Conservation (phyloP, 2,329 filamentous ascomycete genomes). For the Paradendryphiella salina region DNA sequence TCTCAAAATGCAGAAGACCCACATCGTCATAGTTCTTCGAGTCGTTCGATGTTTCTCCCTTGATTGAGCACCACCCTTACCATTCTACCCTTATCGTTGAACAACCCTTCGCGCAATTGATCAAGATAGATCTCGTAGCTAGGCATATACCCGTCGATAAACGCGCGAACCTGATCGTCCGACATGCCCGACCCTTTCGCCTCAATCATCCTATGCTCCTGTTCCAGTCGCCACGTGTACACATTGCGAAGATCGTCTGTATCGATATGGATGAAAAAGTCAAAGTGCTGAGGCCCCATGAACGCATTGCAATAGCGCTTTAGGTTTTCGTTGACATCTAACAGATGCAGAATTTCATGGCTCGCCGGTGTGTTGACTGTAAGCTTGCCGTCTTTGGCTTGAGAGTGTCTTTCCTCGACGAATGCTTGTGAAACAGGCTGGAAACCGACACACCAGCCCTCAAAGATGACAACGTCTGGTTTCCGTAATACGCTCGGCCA, state of each 20-base stretch:
- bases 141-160: conserved; percentile 67
- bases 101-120: conserved; percentile 54
- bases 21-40: conserved; percentile 33
- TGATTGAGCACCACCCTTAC: conserved; percentile 55
- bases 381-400: conserved; percentile 55
- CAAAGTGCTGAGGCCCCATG: conserved; percentile 51
- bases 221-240: conserved; percentile 81
- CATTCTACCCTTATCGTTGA: conserved; percentile 52
- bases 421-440: conserved; percentile 62
- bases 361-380: conserved; percentile 54
- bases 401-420: conserved; percentile 58
- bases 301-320: conserved; percentile 55
- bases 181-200: conserved; percentile 77
- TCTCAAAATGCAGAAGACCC: too few species aligned
- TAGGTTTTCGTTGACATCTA: conserved; percentile 63
- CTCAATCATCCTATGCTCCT: conserved; percentile 71
- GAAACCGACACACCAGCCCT: conserved; percentile 92
- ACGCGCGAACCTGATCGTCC: conserved; percentile 74
- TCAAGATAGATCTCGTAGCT: conserved; percentile 62
- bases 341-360: conserved; percentile 59
- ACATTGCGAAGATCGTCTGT: conserved; percentile 74
- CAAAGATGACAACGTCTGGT: conserved; percentile 74
- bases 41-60: conserved; percentile 50
- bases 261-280: conserved; percentile 70
- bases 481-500: conserved; percentile 65